These are phyloP conservation scores for Pittosporum tobira DNA, from an alignment of 129 eudicot species.

Conservation along the genomic window DNA sequence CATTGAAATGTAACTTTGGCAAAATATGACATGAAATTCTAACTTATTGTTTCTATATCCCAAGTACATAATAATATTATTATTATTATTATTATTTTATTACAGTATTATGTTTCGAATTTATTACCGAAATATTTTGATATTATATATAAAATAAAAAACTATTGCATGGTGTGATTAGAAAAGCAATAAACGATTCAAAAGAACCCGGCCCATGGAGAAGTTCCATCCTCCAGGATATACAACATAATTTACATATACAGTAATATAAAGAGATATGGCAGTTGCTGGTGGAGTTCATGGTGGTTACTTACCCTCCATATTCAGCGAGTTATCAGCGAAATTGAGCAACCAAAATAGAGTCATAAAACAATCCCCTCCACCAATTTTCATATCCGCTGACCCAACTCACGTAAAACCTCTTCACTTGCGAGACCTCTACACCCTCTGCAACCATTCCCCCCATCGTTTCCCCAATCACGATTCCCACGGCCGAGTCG, in stretches of 20 bases:
- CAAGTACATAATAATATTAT: too few relatives aligned
- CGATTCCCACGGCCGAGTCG: slow-evolving; percentile 33
- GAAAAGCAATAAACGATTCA: too few relatives aligned
- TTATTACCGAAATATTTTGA: too few relatives aligned
- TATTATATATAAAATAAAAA: too few relatives aligned
- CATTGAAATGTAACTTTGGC: too few relatives aligned
- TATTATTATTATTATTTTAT: too few relatives aligned
- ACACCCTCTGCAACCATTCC: slow-evolving; percentile 59
- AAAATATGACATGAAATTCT: too few relatives aligned
- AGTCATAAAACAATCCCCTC: slow-evolving; percentile 21
- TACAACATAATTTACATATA: too few relatives aligned
- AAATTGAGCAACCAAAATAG: slow-evolving; percentile 17
- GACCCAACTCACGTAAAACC: slow-evolving; percentile 42
- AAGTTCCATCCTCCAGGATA: not conserved
- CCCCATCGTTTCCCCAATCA: slow-evolving; percentile 64
- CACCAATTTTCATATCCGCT: slow-evolving; percentile 61
- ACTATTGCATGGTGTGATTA: too few relatives aligned
- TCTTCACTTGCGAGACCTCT: slow-evolving; percentile 45
- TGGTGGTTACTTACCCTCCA: slow-evolving; percentile 41
- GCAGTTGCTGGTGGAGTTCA: slow-evolving; percentile 33
- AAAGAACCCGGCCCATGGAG: not conserved
- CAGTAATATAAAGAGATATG: too few relatives aligned
- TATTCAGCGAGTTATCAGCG: slow-evolving; percentile 18
- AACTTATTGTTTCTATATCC: too few relatives aligned
- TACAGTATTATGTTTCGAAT: too few relatives aligned